Evolutionary conservation across 352 stramenopile species (phyloP), one percentile per base, ranked within the genome.

Genomic region (Globisporangium middletonii): DNA sequence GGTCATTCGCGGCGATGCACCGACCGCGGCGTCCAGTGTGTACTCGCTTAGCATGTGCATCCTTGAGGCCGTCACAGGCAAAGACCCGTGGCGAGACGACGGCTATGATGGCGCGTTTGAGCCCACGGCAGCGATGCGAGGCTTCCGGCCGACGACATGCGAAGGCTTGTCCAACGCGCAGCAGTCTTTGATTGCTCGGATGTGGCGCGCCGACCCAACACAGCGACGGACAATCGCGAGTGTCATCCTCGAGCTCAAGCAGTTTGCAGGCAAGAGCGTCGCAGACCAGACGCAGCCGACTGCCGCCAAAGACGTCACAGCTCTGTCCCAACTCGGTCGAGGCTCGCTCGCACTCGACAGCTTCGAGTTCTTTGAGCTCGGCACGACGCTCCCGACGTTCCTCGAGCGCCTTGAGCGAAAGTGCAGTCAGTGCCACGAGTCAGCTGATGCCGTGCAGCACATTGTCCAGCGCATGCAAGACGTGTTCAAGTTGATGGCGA

Each of bases 11-110:
- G 45, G 26, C 1, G 23, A 35, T 12, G 11, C 30, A 0, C 1
- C 15, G 12, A 35, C 55, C 16, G 19, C n/a, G 7, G 55, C 44
- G 16, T 60, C 45, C n/a, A 27, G 1, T 6, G 23, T 60, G n/a
- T 60, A 35, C 18, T 60, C 55, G 19, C 15, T 48, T 4, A 35
- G 23, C 8, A 60, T 60, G 55, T 60, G 55, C 23, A 27, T 33
- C 16, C 23, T 49, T 18, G 56, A 62, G 19, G 48, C 19, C 3
- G 2, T 57, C 16, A 57, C 47, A 19, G 48, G 35, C 16, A 42
- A 55, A 18, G 19, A 45, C 8, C 48, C 56, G 2, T 62, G 48
- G 23, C 16, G 49, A 42, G 2, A 16, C 5, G 28, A 16, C 4
- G 26, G 23, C 2, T n/a, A 18, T 28, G 41, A 41, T 19, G 2